Conservation (phyloP, 306 rosid species). For the Pachyrhizus erosus region DNA sequence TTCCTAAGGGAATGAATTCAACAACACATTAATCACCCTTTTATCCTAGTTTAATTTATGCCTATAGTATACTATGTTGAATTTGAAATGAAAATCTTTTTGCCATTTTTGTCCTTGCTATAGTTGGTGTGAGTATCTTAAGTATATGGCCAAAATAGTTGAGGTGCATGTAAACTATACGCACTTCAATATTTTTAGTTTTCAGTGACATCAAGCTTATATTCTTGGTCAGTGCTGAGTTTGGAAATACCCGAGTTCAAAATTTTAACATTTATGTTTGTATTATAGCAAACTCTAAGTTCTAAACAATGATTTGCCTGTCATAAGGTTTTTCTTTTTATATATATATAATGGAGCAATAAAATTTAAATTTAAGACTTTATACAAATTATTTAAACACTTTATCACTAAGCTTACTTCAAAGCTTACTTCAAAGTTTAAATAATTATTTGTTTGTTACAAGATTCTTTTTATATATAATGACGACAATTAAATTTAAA, state of each 20-base stretch:
- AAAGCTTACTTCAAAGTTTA: too few relatives aligned
- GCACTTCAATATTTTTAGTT: background rate
- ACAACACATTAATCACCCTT: background rate
- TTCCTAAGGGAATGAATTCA: background rate
- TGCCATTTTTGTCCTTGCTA: slow-evolving; percentile 7
- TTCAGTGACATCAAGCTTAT: background rate
- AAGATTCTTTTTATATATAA: too few relatives aligned
- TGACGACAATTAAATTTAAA: too few relatives aligned
- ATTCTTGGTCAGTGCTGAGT: background rate
- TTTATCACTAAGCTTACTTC: too few relatives aligned
- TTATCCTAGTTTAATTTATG: background rate
- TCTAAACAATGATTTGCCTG: background rate
- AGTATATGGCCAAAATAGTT: background rate
- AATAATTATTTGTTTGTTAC: too few relatives aligned
- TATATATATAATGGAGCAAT: too few relatives aligned
- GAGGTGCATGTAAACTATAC: background rate
- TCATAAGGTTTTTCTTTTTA: background rate
- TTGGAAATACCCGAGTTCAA: background rate
- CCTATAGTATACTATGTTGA: background rate
- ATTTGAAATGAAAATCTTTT: background rate
- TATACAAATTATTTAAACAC: too few relatives aligned
- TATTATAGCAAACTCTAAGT: background rate
- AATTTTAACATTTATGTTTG: background rate
- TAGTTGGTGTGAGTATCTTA: background rate
- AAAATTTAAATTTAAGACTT: too few relatives aligned